Conservation (phyloP, 169 alveolate species). For the Eimeria falciformis region DNA sequence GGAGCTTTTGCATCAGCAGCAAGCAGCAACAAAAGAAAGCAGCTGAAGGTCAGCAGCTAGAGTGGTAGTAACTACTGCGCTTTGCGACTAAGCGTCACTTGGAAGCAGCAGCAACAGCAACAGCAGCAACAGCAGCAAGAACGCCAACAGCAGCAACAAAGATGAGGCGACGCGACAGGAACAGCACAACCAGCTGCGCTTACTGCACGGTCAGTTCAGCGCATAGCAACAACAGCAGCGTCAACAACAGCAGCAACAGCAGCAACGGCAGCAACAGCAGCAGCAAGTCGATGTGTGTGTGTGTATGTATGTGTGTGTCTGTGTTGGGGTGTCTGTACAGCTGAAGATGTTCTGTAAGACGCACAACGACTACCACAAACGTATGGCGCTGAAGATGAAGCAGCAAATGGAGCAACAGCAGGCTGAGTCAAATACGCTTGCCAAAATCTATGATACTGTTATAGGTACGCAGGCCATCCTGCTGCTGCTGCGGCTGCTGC, state of each 20-base stretch:
- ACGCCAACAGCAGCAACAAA: background rate
- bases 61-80: too few species aligned
- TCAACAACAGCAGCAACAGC: slow-evolving; percentile 47
- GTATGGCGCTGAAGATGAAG: slow-evolving; percentile 43
- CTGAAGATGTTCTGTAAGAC: slow-evolving; percentile 53
- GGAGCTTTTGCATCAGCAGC: slow-evolving; percentile 30
- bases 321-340: slow-evolving; percentile 8
- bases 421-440: slow-evolving; percentile 3
- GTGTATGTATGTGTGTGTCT: background rate
- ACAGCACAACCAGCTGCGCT: slow-evolving; percentile 43
- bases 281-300: background rate
- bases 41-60: too few species aligned
- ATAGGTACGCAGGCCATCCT: slow-evolving; percentile 34
- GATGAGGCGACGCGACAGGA: slow-evolving; percentile 42
- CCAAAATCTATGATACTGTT: slow-evolving; percentile 8
- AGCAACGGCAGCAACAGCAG: slow-evolving; percentile 37
- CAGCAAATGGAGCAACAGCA: slow-evolving; percentile 59
- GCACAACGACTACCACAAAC: slow-evolving; percentile 36
- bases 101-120: slow-evolving; percentile 31
- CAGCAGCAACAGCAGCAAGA: background rate
- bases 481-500: slow-evolving; percentile 49
- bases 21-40: too few species aligned
- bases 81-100: background rate
- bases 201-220: slow-evolving; percentile 58
- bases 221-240: slow-evolving; percentile 42